Evolutionary conservation across 2,329 filamentous ascomycete genomes (phyloP).

Genomic region (Phyllachora maydis): DNA sequence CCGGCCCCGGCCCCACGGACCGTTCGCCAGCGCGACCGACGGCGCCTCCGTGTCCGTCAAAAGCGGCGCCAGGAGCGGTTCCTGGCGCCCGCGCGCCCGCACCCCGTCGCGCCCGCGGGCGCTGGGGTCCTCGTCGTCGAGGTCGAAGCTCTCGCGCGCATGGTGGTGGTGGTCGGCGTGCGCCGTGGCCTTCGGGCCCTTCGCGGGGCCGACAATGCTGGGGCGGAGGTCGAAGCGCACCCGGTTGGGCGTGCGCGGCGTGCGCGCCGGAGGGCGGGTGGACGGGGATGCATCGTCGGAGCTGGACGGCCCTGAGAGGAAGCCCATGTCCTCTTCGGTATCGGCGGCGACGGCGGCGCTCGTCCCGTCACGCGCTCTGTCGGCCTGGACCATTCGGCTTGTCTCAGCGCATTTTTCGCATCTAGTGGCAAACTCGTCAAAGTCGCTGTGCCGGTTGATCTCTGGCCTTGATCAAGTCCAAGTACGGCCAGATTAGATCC

Average conservation of each 20-base stretch:
- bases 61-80: too few relatives aligned
- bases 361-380: constrained; percentile 7
- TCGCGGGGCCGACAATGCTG: constrained; percentile 14
- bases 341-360: constrained; percentile 2
- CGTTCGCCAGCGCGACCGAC: constrained; percentile 46
- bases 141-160: constrained; percentile 10
- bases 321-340: constrained; percentile 7
- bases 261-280: constrained; percentile 9
- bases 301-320: constrained; percentile 5
- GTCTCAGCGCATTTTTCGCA: constrained; percentile 9
- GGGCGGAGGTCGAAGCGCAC: constrained; percentile 51
- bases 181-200: constrained; percentile 3
- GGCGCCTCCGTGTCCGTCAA: constrained; percentile 74
- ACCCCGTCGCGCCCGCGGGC: too few relatives aligned
- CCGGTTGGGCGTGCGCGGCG: constrained; percentile 45
- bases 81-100: too few relatives aligned
- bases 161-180: constrained; percentile 3
- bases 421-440: not conserved
- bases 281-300: not conserved
- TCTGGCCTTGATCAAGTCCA: too few relatives aligned
- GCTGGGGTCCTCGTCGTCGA: constrained; percentile 15
- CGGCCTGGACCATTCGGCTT: constrained; percentile 7
- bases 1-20: constrained; percentile 17
- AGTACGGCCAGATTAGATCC: too few relatives aligned
- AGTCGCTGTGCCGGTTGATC: too few relatives aligned